phyloP scores from a whole-genome alignment of 768 basidiomycete genomes.

The Asterophora parasitica region DNA sequence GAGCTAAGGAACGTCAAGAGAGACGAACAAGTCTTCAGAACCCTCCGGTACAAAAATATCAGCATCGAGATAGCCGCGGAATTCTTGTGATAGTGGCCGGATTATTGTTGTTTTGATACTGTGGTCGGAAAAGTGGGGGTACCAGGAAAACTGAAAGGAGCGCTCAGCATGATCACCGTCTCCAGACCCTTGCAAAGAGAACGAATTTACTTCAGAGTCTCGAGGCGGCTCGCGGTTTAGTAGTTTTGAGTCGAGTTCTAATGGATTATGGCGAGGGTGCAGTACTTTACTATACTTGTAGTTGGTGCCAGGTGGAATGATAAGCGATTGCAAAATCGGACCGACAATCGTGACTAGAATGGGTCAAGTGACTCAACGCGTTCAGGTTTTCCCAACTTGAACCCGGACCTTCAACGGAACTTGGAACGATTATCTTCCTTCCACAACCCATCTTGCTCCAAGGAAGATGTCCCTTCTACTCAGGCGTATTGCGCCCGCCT shows the following conservation, averaged over 20 bases:
- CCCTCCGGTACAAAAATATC: slow-evolving; percentile 82
- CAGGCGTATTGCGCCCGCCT: slow-evolving; percentile 7
- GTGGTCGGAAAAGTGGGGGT: slow-evolving; percentile 56
- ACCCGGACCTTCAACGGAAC: background rate
- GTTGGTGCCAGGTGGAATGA: too few species aligned
- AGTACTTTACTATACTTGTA: too few species aligned
- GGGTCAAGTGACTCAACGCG: background rate
- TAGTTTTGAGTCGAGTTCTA: too few species aligned
- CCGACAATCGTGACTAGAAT: background rate
- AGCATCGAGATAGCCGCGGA: slow-evolving; percentile 70
- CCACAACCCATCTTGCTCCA: background rate
- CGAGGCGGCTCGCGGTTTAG: too few species aligned
- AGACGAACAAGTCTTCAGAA: slow-evolving; percentile 67
- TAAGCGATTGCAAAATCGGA: too few species aligned
- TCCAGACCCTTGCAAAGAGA: too few species aligned
- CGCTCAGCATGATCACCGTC: too few species aligned
- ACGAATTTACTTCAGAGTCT: too few species aligned
- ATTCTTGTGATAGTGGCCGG: slow-evolving; percentile 57
- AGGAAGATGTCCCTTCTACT: slow-evolving; percentile 13
- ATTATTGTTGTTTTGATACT: slow-evolving; percentile 75
- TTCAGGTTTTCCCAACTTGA: background rate
- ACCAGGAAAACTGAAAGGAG: slow-evolving; percentile 86
- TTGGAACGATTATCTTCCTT: background rate
- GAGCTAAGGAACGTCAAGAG: background rate
- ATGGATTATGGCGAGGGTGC: too few species aligned